Percentiles rank a stretch among this genome's conserved stretches.
These are phyloP conservation scores for Furcasterigmium sp. DNA, from an alignment of 2,329 filamentous ascomycete genomes.

Conservation along the genomic window DNA sequence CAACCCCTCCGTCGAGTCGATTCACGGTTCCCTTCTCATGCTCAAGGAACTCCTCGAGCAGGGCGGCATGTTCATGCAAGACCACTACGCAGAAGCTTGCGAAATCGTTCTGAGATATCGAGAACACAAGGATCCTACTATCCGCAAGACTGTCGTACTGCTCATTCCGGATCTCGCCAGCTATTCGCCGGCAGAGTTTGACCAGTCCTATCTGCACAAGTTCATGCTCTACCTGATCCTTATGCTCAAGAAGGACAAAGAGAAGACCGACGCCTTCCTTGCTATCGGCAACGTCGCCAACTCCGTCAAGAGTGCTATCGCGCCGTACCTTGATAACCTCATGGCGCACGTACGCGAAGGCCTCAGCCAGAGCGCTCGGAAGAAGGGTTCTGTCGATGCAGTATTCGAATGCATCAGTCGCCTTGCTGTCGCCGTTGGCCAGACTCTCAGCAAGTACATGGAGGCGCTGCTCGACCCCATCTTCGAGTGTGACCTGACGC, in stretches of 20 bases:
- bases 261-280: slow-evolving; percentile 88
- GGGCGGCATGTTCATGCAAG: slow-evolving; percentile 99
- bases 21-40: slow-evolving; percentile 90
- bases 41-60: slow-evolving; percentile 90
- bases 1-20: slow-evolving; percentile 75
- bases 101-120: slow-evolving; percentile 91
- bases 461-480: slow-evolving; percentile 92
- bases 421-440: slow-evolving; percentile 88
- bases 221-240: slow-evolving; percentile 96
- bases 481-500: slow-evolving; percentile 91
- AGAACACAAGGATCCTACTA: slow-evolving; percentile 83
- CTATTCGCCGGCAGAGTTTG: slow-evolving; percentile 89
- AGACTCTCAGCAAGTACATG: slow-evolving; percentile 98
- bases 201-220: slow-evolving; percentile 79
- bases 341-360: slow-evolving; percentile 91
- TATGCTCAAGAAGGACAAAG: slow-evolving; percentile 91
- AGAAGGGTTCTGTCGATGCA: slow-evolving; percentile 62
- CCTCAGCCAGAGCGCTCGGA: slow-evolving; percentile 71
- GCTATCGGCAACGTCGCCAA: slow-evolving; percentile 96
- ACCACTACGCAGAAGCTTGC: slow-evolving; percentile 85
- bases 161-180: slow-evolving; percentile 90
- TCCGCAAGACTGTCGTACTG: slow-evolving; percentile 82
- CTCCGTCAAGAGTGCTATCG: slow-evolving; percentile 91
- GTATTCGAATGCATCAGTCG: slow-evolving; percentile 98
- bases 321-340: slow-evolving; percentile 90